Conservation (phyloP, 345 rosid genomes). For the Moringa oleifera region DNA sequence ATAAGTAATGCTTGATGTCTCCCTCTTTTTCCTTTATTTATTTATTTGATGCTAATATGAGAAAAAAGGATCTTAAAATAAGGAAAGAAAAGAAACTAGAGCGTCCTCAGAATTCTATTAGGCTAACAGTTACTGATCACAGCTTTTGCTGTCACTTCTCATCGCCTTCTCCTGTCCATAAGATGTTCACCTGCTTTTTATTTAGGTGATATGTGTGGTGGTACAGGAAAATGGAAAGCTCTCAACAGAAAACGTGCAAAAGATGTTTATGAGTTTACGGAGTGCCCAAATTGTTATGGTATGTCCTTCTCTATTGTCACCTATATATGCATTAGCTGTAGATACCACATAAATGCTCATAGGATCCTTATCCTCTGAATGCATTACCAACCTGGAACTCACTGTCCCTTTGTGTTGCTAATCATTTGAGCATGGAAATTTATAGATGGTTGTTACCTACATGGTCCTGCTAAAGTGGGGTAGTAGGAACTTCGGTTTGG, state of each 20-base stretch:
- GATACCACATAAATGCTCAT: background rate
- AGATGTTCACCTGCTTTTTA: slow-evolving; percentile 19
- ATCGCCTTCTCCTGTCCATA: background rate
- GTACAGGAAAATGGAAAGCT: slow-evolving; percentile 99
- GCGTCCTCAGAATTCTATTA: too few relatives aligned
- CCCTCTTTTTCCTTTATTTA: background rate
- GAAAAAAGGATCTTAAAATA: background rate
- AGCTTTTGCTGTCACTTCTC: background rate
- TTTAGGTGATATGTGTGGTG: slow-evolving; percentile 98
- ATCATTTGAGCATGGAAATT: too few relatives aligned
- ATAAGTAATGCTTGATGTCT: too few relatives aligned
- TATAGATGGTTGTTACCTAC: too few relatives aligned
- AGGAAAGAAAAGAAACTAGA: too few relatives aligned
- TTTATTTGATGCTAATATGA: too few relatives aligned
- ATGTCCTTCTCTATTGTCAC: slow-evolving; percentile 14
- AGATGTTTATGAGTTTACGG: slow-evolving; percentile 92
- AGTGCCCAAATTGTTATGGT: slow-evolving; percentile 98
- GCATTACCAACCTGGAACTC: too few relatives aligned
- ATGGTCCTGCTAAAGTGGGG: too few relatives aligned
- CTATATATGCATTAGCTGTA: background rate
- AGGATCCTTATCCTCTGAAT: background rate
- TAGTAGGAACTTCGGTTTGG: too few relatives aligned
- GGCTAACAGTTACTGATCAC: background rate
- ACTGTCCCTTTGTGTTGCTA: too few relatives aligned
- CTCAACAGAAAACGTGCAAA: slow-evolving; percentile 91